Conservation (phyloP, 768 basidiomycete genomes). For the Lepiota subincarnata region DNA sequence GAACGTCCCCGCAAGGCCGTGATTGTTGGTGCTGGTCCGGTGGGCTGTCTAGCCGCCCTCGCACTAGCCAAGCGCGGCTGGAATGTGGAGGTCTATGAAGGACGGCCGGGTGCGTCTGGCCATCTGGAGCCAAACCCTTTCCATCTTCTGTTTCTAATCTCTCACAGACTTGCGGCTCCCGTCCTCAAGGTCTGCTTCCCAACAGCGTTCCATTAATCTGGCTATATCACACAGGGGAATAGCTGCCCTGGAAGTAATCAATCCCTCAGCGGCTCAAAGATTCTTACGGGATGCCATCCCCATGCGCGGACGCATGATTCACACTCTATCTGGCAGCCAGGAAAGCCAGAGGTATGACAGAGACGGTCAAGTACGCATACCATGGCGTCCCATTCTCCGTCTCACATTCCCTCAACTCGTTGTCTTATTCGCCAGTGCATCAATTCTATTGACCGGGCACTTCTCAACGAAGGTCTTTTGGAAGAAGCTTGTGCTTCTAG, state of each 20-base stretch:
- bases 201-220: constrained; percentile 92
- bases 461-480: constrained; percentile 84
- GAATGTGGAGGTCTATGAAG: constrained; percentile 76
- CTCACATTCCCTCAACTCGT: constrained; percentile 16
- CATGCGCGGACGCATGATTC: constrained; percentile 96
- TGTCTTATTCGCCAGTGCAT: constrained; percentile 65
- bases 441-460: constrained; percentile 86
- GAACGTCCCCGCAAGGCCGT: constrained; percentile 42
- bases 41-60: constrained; percentile 88
- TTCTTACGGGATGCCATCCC: constrained; percentile 82
- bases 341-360: constrained; percentile 88
- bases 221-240: constrained; percentile 94
- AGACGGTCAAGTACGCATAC: constrained; percentile 70
- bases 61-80: constrained; percentile 86
- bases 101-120: constrained; percentile 58
- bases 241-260: constrained; percentile 78
- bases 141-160: constrained; percentile 6
- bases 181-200: constrained; percentile 57
- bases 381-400: constrained; percentile 11
- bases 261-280: constrained; percentile 60
- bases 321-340: constrained; percentile 63
- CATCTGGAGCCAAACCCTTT: constrained; percentile 4
- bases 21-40: constrained; percentile 87
- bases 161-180: constrained; percentile 68
- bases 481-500: constrained; percentile 61